A percentile compares a stretch with the other conserved stretches of the same genome.
These are phyloP conservation scores for Suhomyces faveliae DNA, from an alignment of 805 yeast genomes.

Conservation along the genomic window DNA sequence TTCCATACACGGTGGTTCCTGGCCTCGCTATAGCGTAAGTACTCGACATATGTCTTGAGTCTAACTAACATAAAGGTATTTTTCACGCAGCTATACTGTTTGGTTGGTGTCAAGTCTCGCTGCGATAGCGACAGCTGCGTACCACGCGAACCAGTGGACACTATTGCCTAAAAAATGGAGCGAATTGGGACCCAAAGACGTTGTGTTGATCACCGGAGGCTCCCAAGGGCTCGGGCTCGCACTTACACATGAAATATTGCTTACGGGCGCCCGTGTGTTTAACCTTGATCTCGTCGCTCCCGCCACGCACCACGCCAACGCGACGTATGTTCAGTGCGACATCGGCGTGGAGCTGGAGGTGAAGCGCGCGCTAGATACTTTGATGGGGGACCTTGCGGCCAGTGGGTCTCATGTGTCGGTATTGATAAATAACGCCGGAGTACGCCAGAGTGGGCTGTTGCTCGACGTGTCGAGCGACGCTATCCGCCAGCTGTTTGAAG, in stretches of 20 bases:
- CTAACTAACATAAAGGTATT: neutral
- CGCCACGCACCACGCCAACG: slow-evolving; percentile 10
- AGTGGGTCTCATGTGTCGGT: slow-evolving; percentile 24
- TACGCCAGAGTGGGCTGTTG: slow-evolving; percentile 35
- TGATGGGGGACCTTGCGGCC: slow-evolving; percentile 8
- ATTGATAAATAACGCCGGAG: slow-evolving; percentile 50
- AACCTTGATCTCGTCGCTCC: slow-evolving; percentile 31
- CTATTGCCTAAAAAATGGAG: slow-evolving; percentile 1
- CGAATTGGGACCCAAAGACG: slow-evolving; percentile 2
- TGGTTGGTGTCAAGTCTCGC: neutral
- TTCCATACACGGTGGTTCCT: neutral
- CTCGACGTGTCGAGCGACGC: slow-evolving; percentile 20
- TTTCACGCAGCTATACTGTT: neutral
- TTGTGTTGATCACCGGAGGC: slow-evolving; percentile 51
- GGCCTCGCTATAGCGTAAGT: neutral
- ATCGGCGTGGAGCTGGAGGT: slow-evolving; percentile 17
- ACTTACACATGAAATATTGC: slow-evolving; percentile 27
- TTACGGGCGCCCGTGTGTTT: slow-evolving; percentile 18
- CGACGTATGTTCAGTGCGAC: slow-evolving; percentile 26
- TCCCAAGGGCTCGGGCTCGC: slow-evolving; percentile 49
- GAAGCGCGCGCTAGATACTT: slow-evolving; percentile 12
- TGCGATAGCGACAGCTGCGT: neutral
- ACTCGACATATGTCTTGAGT: neutral
- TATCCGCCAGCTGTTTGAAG: slow-evolving; percentile 25
- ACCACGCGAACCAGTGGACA: neutral